Conservation (phyloP, 305 asterid genomes). For the Coffea humblotiana region DNA sequence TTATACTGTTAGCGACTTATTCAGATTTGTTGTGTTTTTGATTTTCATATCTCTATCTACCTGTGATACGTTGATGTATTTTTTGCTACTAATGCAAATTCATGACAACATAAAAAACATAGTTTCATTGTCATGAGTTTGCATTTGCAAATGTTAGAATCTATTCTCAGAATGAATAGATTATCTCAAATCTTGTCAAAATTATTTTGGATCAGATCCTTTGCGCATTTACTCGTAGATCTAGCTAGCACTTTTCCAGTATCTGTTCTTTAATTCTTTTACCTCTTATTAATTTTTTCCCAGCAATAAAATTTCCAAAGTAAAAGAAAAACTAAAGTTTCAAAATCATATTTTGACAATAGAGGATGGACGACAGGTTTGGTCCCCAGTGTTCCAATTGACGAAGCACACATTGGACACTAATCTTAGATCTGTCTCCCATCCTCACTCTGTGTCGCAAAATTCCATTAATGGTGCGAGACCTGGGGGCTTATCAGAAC, state of each 20-base stretch:
- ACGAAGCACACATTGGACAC: conserved; percentile 6
- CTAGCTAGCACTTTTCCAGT: not conserved
- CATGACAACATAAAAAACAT: too few relatives aligned
- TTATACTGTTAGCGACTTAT: not conserved
- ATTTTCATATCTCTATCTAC: too few relatives aligned
- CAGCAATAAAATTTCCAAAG: not conserved
- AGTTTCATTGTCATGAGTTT: too few relatives aligned
- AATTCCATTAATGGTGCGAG: conserved; percentile 1
- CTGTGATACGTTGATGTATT: too few relatives aligned
- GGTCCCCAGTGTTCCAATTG: conserved; percentile 4
- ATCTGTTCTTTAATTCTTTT: not conserved
- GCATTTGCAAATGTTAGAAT: not conserved
- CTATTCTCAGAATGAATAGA: not conserved
- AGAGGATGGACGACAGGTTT: not conserved
- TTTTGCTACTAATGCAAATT: too few relatives aligned
- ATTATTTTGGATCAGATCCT: not conserved
- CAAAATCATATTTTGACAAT: not conserved
- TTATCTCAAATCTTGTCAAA: not conserved
- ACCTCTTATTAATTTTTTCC: not conserved
- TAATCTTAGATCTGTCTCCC: conserved; percentile 9
- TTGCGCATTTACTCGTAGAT: not conserved
- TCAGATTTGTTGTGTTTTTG: too few relatives aligned
- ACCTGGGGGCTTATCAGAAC: not conserved
- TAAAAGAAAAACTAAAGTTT: not conserved
- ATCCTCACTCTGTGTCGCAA: not conserved